These are phyloP conservation scores for Favolaschia claudopus DNA, from an alignment of 768 basidiomycete species.

Conservation along the genomic window DNA sequence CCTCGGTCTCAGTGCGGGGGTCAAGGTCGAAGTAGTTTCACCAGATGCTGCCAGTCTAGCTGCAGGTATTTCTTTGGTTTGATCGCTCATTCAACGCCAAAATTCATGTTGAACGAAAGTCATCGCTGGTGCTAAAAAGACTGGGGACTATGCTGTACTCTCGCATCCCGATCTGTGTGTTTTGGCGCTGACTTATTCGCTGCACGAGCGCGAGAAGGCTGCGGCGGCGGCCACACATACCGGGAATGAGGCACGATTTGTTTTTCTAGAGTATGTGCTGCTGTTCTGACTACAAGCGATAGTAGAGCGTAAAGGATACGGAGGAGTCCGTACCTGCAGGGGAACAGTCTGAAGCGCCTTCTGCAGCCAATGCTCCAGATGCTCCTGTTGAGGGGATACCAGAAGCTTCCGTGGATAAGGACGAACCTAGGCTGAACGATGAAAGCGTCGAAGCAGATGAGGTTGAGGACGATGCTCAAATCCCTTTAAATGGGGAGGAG, in stretches of 20 bases:
- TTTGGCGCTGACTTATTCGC: slow-evolving; percentile 84
- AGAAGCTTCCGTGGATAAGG: slow-evolving; percentile 23
- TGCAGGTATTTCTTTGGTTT: slow-evolving; percentile 53
- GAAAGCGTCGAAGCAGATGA: slow-evolving; percentile 21
- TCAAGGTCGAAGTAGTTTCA: slow-evolving; percentile 72
- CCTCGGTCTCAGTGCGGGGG: slow-evolving; percentile 77
- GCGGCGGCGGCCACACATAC: slow-evolving; percentile 28
- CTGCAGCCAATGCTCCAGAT: too few relatives aligned
- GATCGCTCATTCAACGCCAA: background rate
- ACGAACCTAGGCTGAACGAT: background rate
- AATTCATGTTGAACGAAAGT: slow-evolving; percentile 56
- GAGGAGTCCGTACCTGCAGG: background rate
- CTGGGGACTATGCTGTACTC: slow-evolving; percentile 93
- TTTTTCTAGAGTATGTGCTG: background rate
- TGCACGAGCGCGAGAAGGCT: slow-evolving; percentile 56
- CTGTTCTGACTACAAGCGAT: slow-evolving; percentile 30
- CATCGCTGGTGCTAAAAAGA: slow-evolving; percentile 91
- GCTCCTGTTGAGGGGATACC: slow-evolving; percentile 20
- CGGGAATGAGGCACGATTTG: slow-evolving; percentile 38
- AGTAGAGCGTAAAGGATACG: slow-evolving; percentile 28
- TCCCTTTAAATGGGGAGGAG: too few relatives aligned
- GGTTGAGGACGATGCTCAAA: slow-evolving; percentile 25
- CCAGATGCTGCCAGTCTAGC: slow-evolving; percentile 76
- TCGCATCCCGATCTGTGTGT: slow-evolving; percentile 92
- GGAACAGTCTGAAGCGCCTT: slow-evolving; percentile 7